A percentile compares a stretch with the other conserved stretches of the same genome.
Conservation (phyloP, 1,284 basidiomycete species). For the Somion occarium region DNA sequence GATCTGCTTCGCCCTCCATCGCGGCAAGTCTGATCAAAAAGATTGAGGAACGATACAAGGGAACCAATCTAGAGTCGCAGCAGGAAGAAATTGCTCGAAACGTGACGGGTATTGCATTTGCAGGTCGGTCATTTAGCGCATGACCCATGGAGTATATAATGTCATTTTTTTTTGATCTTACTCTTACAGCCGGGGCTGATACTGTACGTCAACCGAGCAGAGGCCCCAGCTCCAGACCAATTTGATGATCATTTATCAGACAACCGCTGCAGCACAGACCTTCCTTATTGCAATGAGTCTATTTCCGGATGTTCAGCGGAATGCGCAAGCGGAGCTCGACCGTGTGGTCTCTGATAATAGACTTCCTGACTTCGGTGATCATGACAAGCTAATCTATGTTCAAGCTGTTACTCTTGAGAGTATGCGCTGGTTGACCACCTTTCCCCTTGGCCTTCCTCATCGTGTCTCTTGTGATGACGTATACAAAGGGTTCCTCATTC, state of each 20-base stretch:
- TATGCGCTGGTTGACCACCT: not conserved
- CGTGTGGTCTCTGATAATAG: conserved; percentile 11
- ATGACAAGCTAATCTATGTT: conserved; percentile 1
- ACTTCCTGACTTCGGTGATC: conserved; percentile 8
- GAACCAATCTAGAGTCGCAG: not conserved
- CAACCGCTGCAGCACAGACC: not conserved
- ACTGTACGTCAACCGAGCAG: not conserved
- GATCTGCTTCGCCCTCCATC: not conserved
- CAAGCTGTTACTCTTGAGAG: conserved; percentile 5
- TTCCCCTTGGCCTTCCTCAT: not conserved
- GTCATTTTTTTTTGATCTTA: not conserved
- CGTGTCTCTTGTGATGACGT: conserved; percentile 11
- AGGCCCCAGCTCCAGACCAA: not conserved
- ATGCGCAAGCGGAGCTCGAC: conserved; percentile 26
- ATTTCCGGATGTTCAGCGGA: conserved; percentile 9
- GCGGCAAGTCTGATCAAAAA: not conserved
- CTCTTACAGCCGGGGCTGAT: not conserved
- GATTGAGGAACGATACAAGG: not conserved
- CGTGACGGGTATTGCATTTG: not conserved
- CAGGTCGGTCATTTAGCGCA: not conserved
- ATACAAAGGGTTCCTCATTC: conserved; percentile 24
- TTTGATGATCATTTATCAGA: not conserved
- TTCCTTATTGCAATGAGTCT: conserved; percentile 5
- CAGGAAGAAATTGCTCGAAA: conserved; percentile 4
- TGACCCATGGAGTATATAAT: not conserved